Base-by-base conservation (phyloP, 148 eudicot species). In the Oxyria digyna region DNA sequence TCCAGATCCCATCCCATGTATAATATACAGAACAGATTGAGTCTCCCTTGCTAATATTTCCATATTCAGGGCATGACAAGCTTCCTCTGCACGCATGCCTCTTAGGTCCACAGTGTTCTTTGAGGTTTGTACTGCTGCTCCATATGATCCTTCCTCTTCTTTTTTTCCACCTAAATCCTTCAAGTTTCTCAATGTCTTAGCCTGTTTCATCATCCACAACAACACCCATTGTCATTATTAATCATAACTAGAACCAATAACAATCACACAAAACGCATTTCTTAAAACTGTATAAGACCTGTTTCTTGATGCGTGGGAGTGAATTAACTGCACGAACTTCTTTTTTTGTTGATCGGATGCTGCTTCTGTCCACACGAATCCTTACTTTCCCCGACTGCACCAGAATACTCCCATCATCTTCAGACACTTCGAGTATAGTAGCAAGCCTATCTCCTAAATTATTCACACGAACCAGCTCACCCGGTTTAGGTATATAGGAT, bases 1-100 rank as follows among this genome's bases (percentile, higher is more conserved):
- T 52, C 98, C 98, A 49, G 95, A 85, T 67, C 98, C 96, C 95
- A 87, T 86, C 31, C 95, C 96, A 65, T 89, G 98, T 72, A 93
- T 77, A 38, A 89, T 72, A 74, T 83, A 87, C 49, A 93, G 75
- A 67, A 89, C 81, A 27, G 98, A 87, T 29, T 75, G 75, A 55
- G 96, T 66, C 69, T 81, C 95, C 75, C 83, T 71, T 52, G 84
- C 72, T 73, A 72, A 78, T 67, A 93, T 83, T 64, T 94, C 91
- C 81, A 83, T 84, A 63, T 85, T 68, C 42, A 93, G 87, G 70
- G 74, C 55, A 68, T 50, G 79, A 67, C 88, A 79, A 73, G 98
- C 98, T 79, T 89, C 96, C 71, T 89, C 95, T 46, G 76, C 83
- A 67, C 89, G 79, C 96, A 87, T 84, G 50, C 98, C 98, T 14